These are phyloP conservation scores for Kuraishia molischiana DNA, from an alignment of 805 yeast genomes.

Conservation along the genomic window DNA sequence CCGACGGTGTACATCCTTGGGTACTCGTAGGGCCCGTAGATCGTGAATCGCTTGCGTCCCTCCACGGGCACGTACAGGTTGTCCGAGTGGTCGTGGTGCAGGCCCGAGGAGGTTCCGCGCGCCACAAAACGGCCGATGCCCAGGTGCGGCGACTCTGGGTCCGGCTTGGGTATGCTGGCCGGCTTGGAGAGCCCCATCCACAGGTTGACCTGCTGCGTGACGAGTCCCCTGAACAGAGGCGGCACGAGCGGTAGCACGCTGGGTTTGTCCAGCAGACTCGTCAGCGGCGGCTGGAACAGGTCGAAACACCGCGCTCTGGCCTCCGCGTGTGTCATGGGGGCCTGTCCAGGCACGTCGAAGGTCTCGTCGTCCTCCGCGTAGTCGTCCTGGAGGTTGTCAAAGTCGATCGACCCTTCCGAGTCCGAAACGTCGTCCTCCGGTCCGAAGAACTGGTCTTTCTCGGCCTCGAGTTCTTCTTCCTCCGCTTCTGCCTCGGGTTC, in stretches of 20 bases:
- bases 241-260: constrained; percentile 31
- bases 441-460: constrained; percentile 5
- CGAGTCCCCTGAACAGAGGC: constrained; percentile 26
- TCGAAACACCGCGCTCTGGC: constrained; percentile 34
- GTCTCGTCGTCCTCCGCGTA: constrained; percentile 21
- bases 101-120: constrained; percentile 53
- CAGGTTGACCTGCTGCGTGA: constrained; percentile 64
- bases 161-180: constrained; percentile 3
- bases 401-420: constrained; percentile 27
- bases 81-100: constrained; percentile 78
- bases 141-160: constrained; percentile 13
- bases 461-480: constrained; percentile 21
- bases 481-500: constrained; percentile 30
- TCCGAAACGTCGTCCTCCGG: constrained; percentile 19
- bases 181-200: constrained; percentile 48
- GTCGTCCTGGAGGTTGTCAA: constrained; percentile 37
- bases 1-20: constrained; percentile 56
- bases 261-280: constrained; percentile 22
- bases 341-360: constrained; percentile 7
- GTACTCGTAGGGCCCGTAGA: constrained; percentile 58
- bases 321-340: constrained; percentile 20
- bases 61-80: constrained; percentile 53
- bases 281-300: constrained; percentile 54
- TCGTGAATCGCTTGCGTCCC: constrained; percentile 58
- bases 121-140: constrained; percentile 50